Evolutionary conservation across 2,329 filamentous ascomycete species (phyloP).

Genomic region (Pochonia chlamydosporia): DNA sequence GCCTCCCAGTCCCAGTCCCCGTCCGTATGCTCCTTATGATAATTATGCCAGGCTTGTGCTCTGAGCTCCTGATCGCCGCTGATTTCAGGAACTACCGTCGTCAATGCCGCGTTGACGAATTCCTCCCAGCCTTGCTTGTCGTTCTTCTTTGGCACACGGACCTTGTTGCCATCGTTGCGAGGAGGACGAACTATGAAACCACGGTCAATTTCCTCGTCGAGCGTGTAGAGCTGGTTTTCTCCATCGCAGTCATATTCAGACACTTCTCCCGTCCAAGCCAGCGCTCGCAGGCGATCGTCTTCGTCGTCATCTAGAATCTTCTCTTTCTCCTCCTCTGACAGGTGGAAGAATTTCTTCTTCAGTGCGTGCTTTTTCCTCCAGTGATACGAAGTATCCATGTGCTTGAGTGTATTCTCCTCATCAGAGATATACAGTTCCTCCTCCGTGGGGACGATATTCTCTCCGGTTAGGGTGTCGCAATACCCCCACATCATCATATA

Average conservation of each 20-base stretch:
- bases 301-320: conserved; percentile 31
- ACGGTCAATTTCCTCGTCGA: conserved; percentile 27
- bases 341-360: conserved; percentile 36
- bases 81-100: conserved; percentile 16
- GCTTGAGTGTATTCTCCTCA: conserved; percentile 29
- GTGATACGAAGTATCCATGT: conserved; percentile 28
- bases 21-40: conserved; percentile 11
- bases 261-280: conserved; percentile 25
- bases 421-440: conserved; percentile 48
- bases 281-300: conserved; percentile 27
- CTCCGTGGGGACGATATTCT: conserved; percentile 43
- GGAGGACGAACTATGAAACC: conserved; percentile 22
- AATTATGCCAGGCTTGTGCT: conserved; percentile 17
- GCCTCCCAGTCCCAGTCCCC: conserved; percentile 16
- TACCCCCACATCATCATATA: conserved; percentile 60
- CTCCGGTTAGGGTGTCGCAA: conserved; percentile 45
- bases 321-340: conserved; percentile 29
- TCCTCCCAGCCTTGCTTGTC: conserved; percentile 19
- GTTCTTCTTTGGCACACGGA: conserved; percentile 8
- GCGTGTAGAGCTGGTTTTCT: conserved; percentile 11
- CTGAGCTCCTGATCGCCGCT: conserved; percentile 18
- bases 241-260: conserved; percentile 11
- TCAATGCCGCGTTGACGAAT: conserved; percentile 20
- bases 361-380: conserved; percentile 39
- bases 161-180: conserved; percentile 3